Base-by-base conservation (phyloP, 179 eudicot species). In the Kewa caespitosa region DNA sequence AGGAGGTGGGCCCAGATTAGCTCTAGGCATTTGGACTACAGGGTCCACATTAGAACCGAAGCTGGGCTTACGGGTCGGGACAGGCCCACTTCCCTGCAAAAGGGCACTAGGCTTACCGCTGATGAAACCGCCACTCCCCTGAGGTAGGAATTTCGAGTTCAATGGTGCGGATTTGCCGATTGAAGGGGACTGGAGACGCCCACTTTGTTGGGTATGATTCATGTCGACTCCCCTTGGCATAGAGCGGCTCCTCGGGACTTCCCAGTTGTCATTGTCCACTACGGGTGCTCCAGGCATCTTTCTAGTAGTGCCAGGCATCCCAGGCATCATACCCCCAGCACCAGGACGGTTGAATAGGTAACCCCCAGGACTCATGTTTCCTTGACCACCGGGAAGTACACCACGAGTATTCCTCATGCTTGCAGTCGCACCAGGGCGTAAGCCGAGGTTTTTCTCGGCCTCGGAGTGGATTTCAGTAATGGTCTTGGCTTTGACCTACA, bases 241-340 rank as follows among this genome's bases (percentile, higher is more conserved):
- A 7, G 97, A 82, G 54, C 97, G 86, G 70, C 85, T 79, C 77
- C 91, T 86, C 9, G 89, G 92, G 70, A 96, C 88, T 82, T 91
- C 99, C 99, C 98, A 93, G 57, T 90, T 86, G 80, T 90, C 97
- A 46, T 84, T 86, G 66, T 94, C 98, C 25, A 85, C 73, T 38
- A 87, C 99, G 0, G 99, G 97, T 85, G 85, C 73, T 42, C 89
- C 99, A 0, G 99, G 98, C 96, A 96, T 91, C 85, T 83, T 91
- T 69, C 97, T 82, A 4, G n/a, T n/a, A n/a, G 83, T 33, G n/a
- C 97, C 97, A 0, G 97, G 99, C 94, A 86, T 89, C 67, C 99
- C 99, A 0, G 97, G 99, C 98, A 96, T 96, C 98, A 94, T 89
- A 60, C 98, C 98, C 57, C 97, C 98, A 4, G 87, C 8, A 38